Base-by-base conservation (phyloP, 1,284 basidiomycete species). In the Irpex sp. region DNA sequence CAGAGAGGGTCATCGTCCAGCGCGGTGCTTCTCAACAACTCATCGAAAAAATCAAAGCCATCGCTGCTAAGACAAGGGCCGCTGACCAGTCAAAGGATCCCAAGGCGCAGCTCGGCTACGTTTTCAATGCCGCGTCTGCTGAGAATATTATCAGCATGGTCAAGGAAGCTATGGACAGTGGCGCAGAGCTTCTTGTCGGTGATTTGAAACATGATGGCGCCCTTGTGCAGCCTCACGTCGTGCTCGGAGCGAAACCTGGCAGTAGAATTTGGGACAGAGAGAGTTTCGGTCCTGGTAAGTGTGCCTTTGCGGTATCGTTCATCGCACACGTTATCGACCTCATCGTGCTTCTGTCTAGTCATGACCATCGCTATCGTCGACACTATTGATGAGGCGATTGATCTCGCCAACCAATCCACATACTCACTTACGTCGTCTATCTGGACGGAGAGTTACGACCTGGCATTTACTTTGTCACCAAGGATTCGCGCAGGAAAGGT, bases 1-100 rank as follows among this genome's bases (percentile, higher is more conserved):
- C 85, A 2, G 86, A 88, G 67, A 83, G 88, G 26, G 79, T 90
- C 33, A 80, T 90, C 59, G 85, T 87, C 4, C 84, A 86, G 66
- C 68, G 77, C 31, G 71, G 70, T 4, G 72, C 76, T n/a, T 72
- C 77, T 2, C 70, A 77, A 3, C 62, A 66, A 1, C 74, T 84
- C 6, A 70, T 82, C n/a, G 69, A 74, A 0, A 67, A 72, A 8
- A 68, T 85, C 6, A 73, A 73, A 46, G 49, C 63, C 58, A 69
- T 73, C 39, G 66, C 67, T 64, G 49, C 68, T 11, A 37, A 15
- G 36, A 66, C 83, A 62, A 74, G 74, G 63, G 73, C 79, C 61
- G 75, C 79, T 59, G 70, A 78, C 65, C 64, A 17, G 9, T n/a
- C n/a, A 0, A 51, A 19, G 11, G 53, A 57, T 72, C 11, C 55